A percentile compares a stretch with the other conserved stretches of the same genome.
These are phyloP conservation scores for Zymoseptoria brevis DNA, from an alignment of 2,329 filamentous ascomycete species.

Conservation along the genomic window DNA sequence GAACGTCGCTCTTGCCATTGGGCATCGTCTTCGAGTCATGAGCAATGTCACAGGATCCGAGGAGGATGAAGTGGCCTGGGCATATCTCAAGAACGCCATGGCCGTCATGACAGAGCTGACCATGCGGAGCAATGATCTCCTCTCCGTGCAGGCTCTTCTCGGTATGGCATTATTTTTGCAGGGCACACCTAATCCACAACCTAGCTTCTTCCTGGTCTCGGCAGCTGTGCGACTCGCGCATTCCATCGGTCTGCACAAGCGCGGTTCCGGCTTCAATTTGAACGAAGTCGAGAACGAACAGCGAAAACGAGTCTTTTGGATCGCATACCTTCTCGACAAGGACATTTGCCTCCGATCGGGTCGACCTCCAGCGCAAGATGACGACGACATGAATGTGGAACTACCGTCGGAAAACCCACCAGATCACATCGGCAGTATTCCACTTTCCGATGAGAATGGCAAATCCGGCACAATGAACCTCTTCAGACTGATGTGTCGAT, in stretches of 20 bases:
- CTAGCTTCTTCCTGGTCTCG: constrained; percentile 82
- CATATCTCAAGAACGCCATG: constrained; percentile 93
- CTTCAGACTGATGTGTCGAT: constrained; percentile 86
- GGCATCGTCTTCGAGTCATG: constrained; percentile 87
- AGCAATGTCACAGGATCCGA: constrained; percentile 84
- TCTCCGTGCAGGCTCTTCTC: constrained; percentile 87
- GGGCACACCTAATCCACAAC: constrained; percentile 92
- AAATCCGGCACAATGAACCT: constrained; percentile 91
- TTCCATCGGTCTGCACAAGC: constrained; percentile 91
- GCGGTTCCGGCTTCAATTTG: constrained; percentile 83
- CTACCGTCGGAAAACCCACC: constrained; percentile 82
- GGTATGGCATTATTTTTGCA: constrained; percentile 93
- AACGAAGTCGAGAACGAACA: constrained; percentile 94
- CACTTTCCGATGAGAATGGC: constrained; percentile 55
- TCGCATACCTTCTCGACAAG: constrained; percentile 66
- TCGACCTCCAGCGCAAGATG: constrained; percentile 62
- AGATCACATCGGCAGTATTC: constrained; percentile 92
- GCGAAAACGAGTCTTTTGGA: constrained; percentile 70
- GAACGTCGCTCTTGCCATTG: constrained; percentile 88
- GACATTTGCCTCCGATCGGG: constrained; percentile 67
- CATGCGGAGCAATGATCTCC: constrained; percentile 89
- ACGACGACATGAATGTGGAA: constrained; percentile 90
- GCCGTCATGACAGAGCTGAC: constrained; percentile 85
- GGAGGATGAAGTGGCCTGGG: constrained; percentile 92
- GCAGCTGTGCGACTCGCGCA: constrained; percentile 85